phyloP scores from a whole-genome alignment of 2,329 filamentous ascomycete genomes.

The Diaporthe aspalathi region DNA sequence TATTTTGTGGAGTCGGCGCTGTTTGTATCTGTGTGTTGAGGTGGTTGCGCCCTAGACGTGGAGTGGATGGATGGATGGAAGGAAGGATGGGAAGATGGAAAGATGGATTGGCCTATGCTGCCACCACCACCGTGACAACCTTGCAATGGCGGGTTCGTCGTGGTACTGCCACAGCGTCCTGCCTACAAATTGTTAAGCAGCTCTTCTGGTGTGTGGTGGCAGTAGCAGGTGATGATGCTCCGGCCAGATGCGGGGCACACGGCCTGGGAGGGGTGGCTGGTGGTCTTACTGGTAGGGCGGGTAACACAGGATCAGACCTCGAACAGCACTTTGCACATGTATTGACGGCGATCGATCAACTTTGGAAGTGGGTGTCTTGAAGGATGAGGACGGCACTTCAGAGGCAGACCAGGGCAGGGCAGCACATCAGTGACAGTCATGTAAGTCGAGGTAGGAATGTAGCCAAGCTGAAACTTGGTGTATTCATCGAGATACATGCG shows the following conservation, averaged over 20 bases:
- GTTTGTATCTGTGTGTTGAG: not conserved
- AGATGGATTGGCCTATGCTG: not conserved
- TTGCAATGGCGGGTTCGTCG: conserved; percentile 20
- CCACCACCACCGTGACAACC: conserved; percentile 5
- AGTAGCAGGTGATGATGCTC: conserved; percentile 1
- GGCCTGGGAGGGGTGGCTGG: not conserved
- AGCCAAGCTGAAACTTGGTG: not conserved
- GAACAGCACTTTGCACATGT: too few species aligned
- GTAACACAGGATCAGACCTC: too few species aligned
- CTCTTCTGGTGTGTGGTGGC: not conserved
- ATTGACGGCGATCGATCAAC: not conserved
- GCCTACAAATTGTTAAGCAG: too few species aligned
- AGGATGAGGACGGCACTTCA: not conserved
- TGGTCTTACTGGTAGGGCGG: not conserved
- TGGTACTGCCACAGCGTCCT: not conserved
- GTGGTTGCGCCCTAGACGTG: not conserved
- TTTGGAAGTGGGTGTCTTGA: not conserved
- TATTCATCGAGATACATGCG: not conserved
- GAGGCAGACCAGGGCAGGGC: too few species aligned
- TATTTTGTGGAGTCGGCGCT: too few species aligned
- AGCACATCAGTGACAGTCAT: not conserved
- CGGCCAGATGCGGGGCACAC: not conserved
- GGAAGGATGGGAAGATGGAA: too few species aligned
- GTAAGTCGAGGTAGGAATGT: too few species aligned
- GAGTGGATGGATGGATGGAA: not conserved